Evolutionary conservation across 441 rosid species (phyloP).

Genomic region (Metrosideros polymorpha): DNA sequence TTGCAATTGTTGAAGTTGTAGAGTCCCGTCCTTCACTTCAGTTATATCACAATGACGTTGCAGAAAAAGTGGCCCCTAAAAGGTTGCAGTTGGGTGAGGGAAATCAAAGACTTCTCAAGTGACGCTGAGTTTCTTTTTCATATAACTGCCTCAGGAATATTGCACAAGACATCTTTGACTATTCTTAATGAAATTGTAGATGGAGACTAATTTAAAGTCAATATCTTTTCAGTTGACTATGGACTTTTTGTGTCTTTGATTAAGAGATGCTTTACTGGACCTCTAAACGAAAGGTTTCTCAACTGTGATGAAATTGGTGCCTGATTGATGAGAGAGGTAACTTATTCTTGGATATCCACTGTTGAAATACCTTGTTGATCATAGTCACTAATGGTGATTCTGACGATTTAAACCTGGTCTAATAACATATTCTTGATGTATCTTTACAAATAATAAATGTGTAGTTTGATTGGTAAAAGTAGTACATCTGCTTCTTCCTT

Average conservation of each 20-base stretch:
- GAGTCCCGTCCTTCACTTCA: background rate
- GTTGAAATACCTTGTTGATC: background rate
- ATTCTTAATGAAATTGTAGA: background rate
- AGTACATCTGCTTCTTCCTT: background rate
- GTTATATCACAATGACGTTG: background rate
- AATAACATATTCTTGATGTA: background rate
- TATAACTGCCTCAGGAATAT: background rate
- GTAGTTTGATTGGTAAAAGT: background rate
- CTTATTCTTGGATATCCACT: background rate
- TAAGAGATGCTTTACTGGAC: background rate
- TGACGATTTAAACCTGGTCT: background rate
- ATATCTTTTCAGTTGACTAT: background rate
- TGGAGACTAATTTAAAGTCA: background rate
- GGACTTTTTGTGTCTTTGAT: background rate
- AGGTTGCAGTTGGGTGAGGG: background rate
- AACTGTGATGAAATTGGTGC: background rate
- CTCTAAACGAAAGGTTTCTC: background rate
- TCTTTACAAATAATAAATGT: background rate
- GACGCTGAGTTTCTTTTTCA: background rate
- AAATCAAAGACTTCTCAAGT: background rate
- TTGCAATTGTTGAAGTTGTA: background rate
- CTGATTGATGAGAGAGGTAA: background rate
- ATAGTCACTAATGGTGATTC: background rate
- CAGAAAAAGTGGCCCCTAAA: background rate
- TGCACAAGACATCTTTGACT: background rate